These are phyloP conservation scores for Scenedesmus sp. DNA, from an alignment of 163 green algal species.

Conservation along the genomic window DNA sequence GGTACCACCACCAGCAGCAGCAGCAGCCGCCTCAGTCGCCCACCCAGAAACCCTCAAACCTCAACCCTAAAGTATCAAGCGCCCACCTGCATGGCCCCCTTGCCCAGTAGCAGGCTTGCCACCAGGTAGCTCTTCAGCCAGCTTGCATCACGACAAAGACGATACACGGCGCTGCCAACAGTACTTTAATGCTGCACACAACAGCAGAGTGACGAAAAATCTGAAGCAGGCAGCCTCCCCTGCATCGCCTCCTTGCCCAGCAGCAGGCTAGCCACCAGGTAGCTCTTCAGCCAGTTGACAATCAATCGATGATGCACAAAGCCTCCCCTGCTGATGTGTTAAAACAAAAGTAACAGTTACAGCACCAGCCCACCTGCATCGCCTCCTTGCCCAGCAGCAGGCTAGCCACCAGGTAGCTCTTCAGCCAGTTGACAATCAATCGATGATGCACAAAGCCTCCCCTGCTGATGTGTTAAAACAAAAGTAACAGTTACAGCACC, in stretches of 20 bases:
- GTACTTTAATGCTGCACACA: too few relatives aligned
- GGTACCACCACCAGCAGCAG: too few relatives aligned
- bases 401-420: slow-evolving; percentile 62
- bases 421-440: slow-evolving; percentile 53
- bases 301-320: too few relatives aligned
- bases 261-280: slow-evolving; percentile 59
- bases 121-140: slow-evolving; percentile 73
- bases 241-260: slow-evolving; percentile 30
- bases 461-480: too few relatives aligned
- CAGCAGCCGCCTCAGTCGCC: too few relatives aligned
- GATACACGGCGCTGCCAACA: too few relatives aligned
- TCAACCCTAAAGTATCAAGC: too few relatives aligned
- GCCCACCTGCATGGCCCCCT: slow-evolving; percentile 33
- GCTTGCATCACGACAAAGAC: slow-evolving; percentile 9
- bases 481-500: background rate
- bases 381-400: slow-evolving; percentile 50
- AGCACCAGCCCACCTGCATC: slow-evolving; percentile 32
- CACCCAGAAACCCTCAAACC: too few relatives aligned
- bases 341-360: background rate
- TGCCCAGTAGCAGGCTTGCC: slow-evolving; percentile 49
- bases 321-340: too few relatives aligned
- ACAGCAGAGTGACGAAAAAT: too few relatives aligned
- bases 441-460: too few relatives aligned
- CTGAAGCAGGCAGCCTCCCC: too few relatives aligned
- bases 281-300: slow-evolving; percentile 64